phyloP scores from a whole-genome alignment of 129 eudicot genomes.

The Lactuca saligna region DNA sequence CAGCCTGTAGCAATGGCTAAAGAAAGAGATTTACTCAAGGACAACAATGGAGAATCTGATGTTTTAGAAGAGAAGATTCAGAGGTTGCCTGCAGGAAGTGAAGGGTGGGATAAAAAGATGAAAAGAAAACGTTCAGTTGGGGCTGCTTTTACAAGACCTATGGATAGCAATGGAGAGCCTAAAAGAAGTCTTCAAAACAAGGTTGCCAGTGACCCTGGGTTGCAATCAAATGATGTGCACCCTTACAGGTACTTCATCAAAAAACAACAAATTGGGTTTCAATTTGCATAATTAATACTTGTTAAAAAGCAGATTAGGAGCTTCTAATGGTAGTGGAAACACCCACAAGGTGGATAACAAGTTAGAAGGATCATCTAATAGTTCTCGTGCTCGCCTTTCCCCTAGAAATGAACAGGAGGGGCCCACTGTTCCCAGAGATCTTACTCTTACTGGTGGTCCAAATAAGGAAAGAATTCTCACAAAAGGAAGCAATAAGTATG shows the following conservation, averaged over 20 bases:
- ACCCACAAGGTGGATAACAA: constrained; percentile 58
- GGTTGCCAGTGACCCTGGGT: constrained; percentile 49
- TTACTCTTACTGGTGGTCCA: constrained; percentile 40
- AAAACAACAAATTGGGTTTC: background rate
- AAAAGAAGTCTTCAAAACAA: constrained; percentile 59
- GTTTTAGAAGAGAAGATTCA: constrained; percentile 68
- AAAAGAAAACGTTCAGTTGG: constrained; percentile 89
- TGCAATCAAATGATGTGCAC: constrained; percentile 50
- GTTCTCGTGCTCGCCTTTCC: constrained; percentile 50
- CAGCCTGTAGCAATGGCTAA: constrained; percentile 53
- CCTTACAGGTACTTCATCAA: constrained; percentile 51
- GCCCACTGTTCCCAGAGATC: constrained; percentile 45
- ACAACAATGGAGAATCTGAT: constrained; percentile 59
- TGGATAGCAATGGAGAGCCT: constrained; percentile 58
- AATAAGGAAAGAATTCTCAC: constrained; percentile 57
- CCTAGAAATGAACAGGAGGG: constrained; percentile 70
- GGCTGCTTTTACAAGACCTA: constrained; percentile 50
- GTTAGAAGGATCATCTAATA: constrained; percentile 52
- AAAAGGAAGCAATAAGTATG: constrained; percentile 74
- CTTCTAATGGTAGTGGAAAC: constrained; percentile 48
- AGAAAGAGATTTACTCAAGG: constrained; percentile 66
- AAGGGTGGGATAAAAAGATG: constrained; percentile 93
- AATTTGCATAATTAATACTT: constrained; percentile 9
- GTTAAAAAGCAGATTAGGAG: constrained; percentile 53
- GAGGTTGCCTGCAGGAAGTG: constrained; percentile 80